Evolutionary conservation across 176 grass and related monocot species (phyloP), one percentile per base, ranked within the genome.

Genomic region (Typha latifolia): DNA sequence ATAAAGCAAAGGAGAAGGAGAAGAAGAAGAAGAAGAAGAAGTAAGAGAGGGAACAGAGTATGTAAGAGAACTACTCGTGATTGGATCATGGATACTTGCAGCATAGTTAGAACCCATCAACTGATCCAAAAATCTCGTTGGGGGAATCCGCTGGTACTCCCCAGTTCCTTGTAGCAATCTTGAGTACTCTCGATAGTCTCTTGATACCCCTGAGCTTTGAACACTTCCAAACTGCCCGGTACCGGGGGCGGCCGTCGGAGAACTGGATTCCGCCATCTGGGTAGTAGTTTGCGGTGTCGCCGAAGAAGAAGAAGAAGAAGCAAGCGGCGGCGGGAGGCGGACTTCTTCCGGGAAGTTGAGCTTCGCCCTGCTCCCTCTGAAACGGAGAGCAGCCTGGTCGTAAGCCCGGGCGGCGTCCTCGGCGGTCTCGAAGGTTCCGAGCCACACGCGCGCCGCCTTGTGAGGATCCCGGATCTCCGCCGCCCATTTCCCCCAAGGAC

Each of bases 401-500:
- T 97, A 92, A 12, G 94, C 94, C n/a, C 89, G 80, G 61, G 94
- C 94, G 19, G 94, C 94, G 18, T 78, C 94, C 80, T 97, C 94
- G 51, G 94, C 94, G 0, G 89, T 97, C 76, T 97, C 94, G 76
- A 97, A 97, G 16, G 94, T 97, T 71, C 94, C 94, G 51, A 97
- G 89, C 94, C 94, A 97, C 34, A 97, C 94, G 12, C 94, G 94
- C 66, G 94, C 88, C 19, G 94, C 94, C 84, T 97, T 97, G 80
- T 90, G 85, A 43, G 94, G 94, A 61, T 97, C 94, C 16, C 94
- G 72, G 81, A 97, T 97, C 84, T 97, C 94, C 31, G 94, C 94
- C 8, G 94, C 94, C 94, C 94, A 97, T 79, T 97, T 97, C 52
- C 94, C 94, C 94, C 94, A 97, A 3, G 94, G 94, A 68, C 94